Evolutionary conservation across 2,329 filamentous ascomycete species (phyloP), one percentile per base, ranked within the genome.

Genomic region (Zasmidium citrigriseum): DNA sequence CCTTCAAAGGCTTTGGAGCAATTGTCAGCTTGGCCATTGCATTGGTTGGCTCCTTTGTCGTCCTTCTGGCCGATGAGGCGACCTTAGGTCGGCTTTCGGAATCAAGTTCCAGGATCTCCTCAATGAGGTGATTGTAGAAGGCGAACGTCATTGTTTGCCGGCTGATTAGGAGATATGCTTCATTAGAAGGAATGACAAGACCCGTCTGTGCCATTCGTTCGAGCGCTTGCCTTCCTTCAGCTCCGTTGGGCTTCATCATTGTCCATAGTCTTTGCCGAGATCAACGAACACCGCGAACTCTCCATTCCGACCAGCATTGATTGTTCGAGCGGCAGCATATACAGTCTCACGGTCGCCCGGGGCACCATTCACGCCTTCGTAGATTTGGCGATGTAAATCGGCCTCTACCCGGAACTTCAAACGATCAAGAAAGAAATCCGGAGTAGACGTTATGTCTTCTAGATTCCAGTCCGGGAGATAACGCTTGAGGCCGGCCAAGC

Each of bases 401-500:
- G 57, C 54, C n/a, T 46, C 34, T 10, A 51, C 59, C 18, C 62
- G 51, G 38, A 62, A 60, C 25, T 56, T 58, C 51, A 60, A 52
- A 44, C 49, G 46, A 45, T 58, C 55, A 20, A 64, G 49, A 29
- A 64, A 62, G 41, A 55, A 52, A 0, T 60, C 59, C 11, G 57
- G 59, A 18, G 38, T 54, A 3, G 59, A 58, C 4, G 56, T 60
- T n/a, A 64, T 62, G 34, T 64, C 59, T 41, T 46, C 14, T 1
- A 64, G 41, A 44, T 60, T 64, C 54, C 51, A 62, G 9, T 64
- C 62, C 2, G 62, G 55, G 21, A 64, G 25, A 21, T 44, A 53
- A 14, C n/a, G 22, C 18, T 29, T 49, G 38, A 57, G 24, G 12
- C 24, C 57, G 25, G 10, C 51, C 11, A 60, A 20, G 21, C 53